Percentiles rank a stretch among this genome's conserved stretches.
Evolutionary conservation across 1,139 yeast genomes (phyloP).

Genomic region (Yamadazyma jaroonii): DNA sequence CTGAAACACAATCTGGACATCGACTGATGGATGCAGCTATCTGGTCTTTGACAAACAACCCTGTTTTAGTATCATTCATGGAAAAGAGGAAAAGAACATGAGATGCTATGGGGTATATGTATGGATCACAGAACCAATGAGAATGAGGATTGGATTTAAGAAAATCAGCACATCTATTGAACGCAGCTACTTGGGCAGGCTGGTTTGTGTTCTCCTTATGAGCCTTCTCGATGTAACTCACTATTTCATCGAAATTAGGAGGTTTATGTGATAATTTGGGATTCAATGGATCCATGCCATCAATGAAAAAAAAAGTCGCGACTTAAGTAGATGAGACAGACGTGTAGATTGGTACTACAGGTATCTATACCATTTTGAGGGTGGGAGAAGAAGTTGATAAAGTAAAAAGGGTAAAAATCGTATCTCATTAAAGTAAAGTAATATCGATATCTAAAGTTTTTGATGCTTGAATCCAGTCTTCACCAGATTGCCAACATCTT

Average conservation of each 20-base stretch:
- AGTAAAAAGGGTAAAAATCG: too few species aligned
- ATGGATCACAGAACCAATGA: conserved; percentile 60
- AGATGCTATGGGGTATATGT: conserved; percentile 45
- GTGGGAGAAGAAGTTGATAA: too few species aligned
- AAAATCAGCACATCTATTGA: conserved; percentile 24
- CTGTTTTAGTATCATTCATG: conserved; percentile 46
- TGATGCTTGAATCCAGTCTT: conserved; percentile 57
- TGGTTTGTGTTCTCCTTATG: conserved; percentile 24
- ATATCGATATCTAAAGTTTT: conserved; percentile 43
- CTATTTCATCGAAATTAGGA: conserved; percentile 24
- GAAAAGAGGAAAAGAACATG: conserved; percentile 61
- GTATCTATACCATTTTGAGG: too few species aligned
- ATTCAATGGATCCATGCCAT: neutral
- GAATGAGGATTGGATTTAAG: conserved; percentile 18
- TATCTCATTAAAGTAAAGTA: conserved; percentile 25
- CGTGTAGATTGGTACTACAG: neutral
- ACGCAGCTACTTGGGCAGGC: conserved; percentile 24
- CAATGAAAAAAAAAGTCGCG: neutral
- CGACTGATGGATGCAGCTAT: conserved; percentile 36
- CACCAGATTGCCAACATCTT: conserved; percentile 56
- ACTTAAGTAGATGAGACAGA: neutral
- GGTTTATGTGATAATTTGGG: conserved; percentile 15
- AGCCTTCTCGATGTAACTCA: conserved; percentile 19
- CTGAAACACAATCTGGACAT: conserved; percentile 52
- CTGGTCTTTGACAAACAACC: conserved; percentile 39